Evolutionary conservation across 345 rosid species (phyloP).

Genomic region (Hypericum perforatum): DNA sequence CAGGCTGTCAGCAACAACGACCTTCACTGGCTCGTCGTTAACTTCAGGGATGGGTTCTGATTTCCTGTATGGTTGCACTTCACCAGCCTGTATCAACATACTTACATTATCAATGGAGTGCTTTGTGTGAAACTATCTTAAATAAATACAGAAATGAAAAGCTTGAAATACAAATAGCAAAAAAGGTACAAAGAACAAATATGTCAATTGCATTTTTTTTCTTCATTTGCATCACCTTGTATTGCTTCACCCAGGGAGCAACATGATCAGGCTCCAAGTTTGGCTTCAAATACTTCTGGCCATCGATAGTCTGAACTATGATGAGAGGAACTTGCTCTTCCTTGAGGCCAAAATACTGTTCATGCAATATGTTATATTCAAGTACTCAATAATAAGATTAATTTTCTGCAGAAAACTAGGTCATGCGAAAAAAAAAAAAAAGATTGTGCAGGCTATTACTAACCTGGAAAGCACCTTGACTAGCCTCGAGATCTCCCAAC

Average conservation of each 20-base stretch:
- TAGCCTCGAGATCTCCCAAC: slow-evolving; percentile 75
- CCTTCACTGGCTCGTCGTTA: slow-evolving; percentile 82
- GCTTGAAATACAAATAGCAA: too few relatives aligned
- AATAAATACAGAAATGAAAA: too few relatives aligned
- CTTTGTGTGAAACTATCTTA: too few relatives aligned
- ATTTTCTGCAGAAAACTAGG: slow-evolving; percentile 7
- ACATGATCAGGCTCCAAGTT: slow-evolving; percentile 56
- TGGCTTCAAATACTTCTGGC: slow-evolving; percentile 65
- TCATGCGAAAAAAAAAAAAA: slow-evolving; percentile 2
- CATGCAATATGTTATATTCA: slow-evolving; percentile 6
- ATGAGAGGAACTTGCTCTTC: slow-evolving; percentile 80
- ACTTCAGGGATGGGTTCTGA: slow-evolving; percentile 88
- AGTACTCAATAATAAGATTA: background rate
- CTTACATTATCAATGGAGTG: background rate
- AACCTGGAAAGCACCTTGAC: slow-evolving; percentile 90
- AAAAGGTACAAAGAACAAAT: too few relatives aligned
- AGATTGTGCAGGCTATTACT: slow-evolving; percentile 7
- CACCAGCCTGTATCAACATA: slow-evolving; percentile 62
- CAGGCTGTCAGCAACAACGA: slow-evolving; percentile 82
- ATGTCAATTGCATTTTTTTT: too few relatives aligned
- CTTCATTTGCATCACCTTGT: slow-evolving; percentile 36
- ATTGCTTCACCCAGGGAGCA: slow-evolving; percentile 80
- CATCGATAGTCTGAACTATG: slow-evolving; percentile 54
- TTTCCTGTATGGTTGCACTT: slow-evolving; percentile 46
- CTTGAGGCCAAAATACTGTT: slow-evolving; percentile 84